A percentile compares a stretch with the other conserved stretches of the same genome.
phyloP scores from a whole-genome alignment of 257 asterid species.

The Eucommia ulmoides region DNA sequence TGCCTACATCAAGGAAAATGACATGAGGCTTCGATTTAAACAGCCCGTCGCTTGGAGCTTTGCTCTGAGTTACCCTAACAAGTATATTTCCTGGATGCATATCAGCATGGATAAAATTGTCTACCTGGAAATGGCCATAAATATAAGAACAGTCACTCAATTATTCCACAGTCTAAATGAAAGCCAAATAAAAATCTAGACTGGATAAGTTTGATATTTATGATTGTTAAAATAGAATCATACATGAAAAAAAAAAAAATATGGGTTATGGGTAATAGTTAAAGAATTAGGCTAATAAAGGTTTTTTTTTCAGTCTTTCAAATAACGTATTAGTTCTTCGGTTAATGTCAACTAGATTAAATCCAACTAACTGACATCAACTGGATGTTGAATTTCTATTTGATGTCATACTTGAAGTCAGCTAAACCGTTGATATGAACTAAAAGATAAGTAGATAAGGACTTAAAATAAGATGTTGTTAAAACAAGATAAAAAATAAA shows the following conservation, averaged over 20 bases:
- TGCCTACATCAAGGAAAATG: slow-evolving; percentile 84
- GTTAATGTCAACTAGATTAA: no score
- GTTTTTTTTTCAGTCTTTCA: neutral
- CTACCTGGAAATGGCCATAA: slow-evolving; percentile 39
- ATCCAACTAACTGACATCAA: no score
- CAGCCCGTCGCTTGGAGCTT: slow-evolving; percentile 32
- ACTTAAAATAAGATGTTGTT: no score
- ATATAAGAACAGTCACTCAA: neutral
- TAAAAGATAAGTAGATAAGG: no score
- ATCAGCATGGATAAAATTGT: slow-evolving; percentile 87
- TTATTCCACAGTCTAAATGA: neutral
- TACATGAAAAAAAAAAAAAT: no score
- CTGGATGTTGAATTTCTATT: no score
- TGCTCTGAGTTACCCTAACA: slow-evolving; percentile 37
- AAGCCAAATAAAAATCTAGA: neutral
- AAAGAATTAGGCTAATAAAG: neutral
- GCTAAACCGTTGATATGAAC: no score
- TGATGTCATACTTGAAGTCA: no score
- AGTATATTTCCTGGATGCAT: slow-evolving; percentile 99
- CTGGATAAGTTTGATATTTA: neutral
- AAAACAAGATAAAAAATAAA: neutral
- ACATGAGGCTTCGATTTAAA: slow-evolving; percentile 72
- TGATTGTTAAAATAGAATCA: no score
- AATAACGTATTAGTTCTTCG: neutral
- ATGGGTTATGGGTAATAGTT: no score